A percentile compares a stretch with the other conserved stretches of the same genome.
Conservation (phyloP, 495 filamentous ascomycete genomes). For the Tuber brumale region DNA sequence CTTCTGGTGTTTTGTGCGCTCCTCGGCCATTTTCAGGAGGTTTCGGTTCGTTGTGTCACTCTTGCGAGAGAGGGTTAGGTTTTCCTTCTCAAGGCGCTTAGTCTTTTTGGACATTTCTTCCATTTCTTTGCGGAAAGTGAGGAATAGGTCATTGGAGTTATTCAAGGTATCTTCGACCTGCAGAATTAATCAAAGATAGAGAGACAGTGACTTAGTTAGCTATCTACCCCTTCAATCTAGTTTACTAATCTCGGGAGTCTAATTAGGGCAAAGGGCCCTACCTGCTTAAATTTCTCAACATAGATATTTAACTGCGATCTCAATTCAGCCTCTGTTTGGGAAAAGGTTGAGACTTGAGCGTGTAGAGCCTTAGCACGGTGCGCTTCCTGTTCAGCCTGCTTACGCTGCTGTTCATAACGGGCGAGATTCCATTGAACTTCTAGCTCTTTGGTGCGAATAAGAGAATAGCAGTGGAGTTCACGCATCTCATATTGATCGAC, state of each 20-base stretch:
- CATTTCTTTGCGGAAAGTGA: slow-evolving; percentile 99
- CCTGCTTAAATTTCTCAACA: slow-evolving; percentile 99
- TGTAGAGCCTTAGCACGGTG: slow-evolving; percentile 74
- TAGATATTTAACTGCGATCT: slow-evolving; percentile 96
- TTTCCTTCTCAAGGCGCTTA: slow-evolving; percentile 94
- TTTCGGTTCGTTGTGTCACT: slow-evolving; percentile 90
- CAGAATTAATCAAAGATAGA: slow-evolving; percentile 26
- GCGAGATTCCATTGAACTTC: slow-evolving; percentile 87
- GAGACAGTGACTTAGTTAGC: slow-evolving; percentile 6
- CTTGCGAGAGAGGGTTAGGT: slow-evolving; percentile 81
- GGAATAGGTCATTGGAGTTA: slow-evolving; percentile 95
- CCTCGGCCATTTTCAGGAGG: slow-evolving; percentile 97
- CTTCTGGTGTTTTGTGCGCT: slow-evolving; percentile 71
- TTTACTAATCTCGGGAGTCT: not conserved
- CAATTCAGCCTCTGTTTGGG: slow-evolving; percentile 89
- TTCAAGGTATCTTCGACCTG: slow-evolving; percentile 98
- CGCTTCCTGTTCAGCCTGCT: slow-evolving; percentile 72
- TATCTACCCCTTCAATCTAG: not conserved
- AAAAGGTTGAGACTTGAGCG: slow-evolving; percentile 87
- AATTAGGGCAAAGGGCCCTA: slow-evolving; percentile 47
- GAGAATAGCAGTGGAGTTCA: slow-evolving; percentile 80
- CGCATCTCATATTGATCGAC: slow-evolving; percentile 93
- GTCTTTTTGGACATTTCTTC: slow-evolving; percentile 99
- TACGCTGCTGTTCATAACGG: slow-evolving; percentile 79
- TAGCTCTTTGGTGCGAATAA: slow-evolving; percentile 89